Conservation (phyloP, 1,284 basidiomycete species). For the Psilocybe mexicana region DNA sequence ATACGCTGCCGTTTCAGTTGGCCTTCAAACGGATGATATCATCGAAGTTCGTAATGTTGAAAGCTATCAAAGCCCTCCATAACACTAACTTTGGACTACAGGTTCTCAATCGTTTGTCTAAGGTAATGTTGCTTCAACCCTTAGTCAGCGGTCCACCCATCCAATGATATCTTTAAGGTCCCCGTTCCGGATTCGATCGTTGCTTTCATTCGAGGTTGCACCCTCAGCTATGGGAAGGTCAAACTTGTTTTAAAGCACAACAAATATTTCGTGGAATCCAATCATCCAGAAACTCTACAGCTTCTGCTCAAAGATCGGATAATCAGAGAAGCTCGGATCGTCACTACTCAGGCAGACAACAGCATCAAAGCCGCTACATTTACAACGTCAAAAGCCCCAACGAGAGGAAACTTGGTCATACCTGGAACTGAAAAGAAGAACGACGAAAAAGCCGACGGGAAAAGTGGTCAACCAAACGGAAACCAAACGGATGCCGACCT, state of each 20-base stretch:
- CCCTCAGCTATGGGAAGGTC: constrained; percentile 94
- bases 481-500: constrained; percentile 64
- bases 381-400: constrained; percentile 81
- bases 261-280: constrained; percentile 93
- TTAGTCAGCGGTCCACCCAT: not conserved
- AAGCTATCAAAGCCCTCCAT: constrained; percentile 18
- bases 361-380: constrained; percentile 79
- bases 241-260: constrained; percentile 97
- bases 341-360: constrained; percentile 60
- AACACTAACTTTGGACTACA: constrained; percentile 31
- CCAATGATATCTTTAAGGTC: constrained; percentile 49
- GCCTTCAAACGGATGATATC: constrained; percentile 96
- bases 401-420: constrained; percentile 79
- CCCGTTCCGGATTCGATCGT: constrained; percentile 86
- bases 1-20: constrained; percentile 98
- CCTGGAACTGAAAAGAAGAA: constrained; percentile 82
- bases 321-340: constrained; percentile 81
- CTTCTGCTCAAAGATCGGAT: constrained; percentile 81
- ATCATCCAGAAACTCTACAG: constrained; percentile 89
- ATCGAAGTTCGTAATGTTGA: constrained; percentile 76
- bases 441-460: constrained; percentile 43
- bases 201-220: constrained; percentile 86
- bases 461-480: constrained; percentile 30
- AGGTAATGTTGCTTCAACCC: constrained; percentile 47
- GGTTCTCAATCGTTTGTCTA: constrained; percentile 86